phyloP scores from a whole-genome alignment of 306 rosid species.

The Vicia faba region DNA sequence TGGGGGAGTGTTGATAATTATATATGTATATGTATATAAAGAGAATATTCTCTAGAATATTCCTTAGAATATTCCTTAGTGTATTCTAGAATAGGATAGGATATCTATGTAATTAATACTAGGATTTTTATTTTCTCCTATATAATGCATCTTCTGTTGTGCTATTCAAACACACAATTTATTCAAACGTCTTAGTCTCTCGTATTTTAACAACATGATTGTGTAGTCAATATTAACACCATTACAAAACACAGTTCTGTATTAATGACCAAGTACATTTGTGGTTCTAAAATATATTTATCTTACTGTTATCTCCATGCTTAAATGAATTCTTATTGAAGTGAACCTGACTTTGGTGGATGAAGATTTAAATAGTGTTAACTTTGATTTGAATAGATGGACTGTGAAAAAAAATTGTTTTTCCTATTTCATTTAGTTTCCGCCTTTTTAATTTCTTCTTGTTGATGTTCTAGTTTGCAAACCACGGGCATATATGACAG shows the following conservation, averaged over 20 bases:
- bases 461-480: conserved; percentile 26
- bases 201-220: too few species aligned
- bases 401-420: conserved; percentile 21
- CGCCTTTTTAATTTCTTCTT: conserved; percentile 10
- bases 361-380: background rate
- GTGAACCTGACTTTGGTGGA: conserved; percentile 14
- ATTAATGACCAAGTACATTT: conserved; percentile 5
- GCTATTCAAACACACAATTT: too few species aligned
- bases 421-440: conserved; percentile 15
- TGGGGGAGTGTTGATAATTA: too few species aligned
- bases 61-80: too few species aligned
- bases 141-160: too few species aligned
- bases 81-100: too few species aligned
- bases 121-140: too few species aligned
- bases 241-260: conserved; percentile 2
- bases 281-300: background rate
- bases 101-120: too few species aligned
- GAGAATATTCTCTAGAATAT: too few species aligned
- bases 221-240: conserved; percentile 4
- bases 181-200: too few species aligned
- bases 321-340: conserved; percentile 27
- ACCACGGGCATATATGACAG: conserved; percentile 20
- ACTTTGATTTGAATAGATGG: conserved; percentile 15
- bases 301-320: conserved; percentile 15
- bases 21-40: too few species aligned